Evolutionary conservation across 1,284 basidiomycete genomes (phyloP).

Genomic region (Microbotryum scabiosae): DNA sequence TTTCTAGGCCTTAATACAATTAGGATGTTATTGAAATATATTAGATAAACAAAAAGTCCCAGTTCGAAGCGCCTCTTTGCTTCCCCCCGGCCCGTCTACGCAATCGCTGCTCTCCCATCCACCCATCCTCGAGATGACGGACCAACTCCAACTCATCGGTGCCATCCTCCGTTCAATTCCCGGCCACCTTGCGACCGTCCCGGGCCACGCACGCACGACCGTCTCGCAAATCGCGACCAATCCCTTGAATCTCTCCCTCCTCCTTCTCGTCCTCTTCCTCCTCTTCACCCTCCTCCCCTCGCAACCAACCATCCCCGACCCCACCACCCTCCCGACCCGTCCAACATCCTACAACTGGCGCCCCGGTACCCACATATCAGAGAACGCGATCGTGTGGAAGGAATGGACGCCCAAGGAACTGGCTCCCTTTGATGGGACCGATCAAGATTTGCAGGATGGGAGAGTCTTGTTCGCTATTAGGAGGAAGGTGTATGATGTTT

Average conservation of each 20-base stretch:
- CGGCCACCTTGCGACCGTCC: background rate
- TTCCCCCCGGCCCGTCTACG: too few species aligned
- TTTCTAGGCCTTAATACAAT: too few species aligned
- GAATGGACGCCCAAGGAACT: slow-evolving; percentile 31
- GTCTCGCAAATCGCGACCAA: background rate
- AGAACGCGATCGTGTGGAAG: slow-evolving; percentile 27
- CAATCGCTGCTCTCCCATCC: too few species aligned
- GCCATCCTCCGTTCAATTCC: too few species aligned
- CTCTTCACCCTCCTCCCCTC: slow-evolving; percentile 23
- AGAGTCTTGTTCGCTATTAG: slow-evolving; percentile 33
- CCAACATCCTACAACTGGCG: slow-evolving; percentile 32
- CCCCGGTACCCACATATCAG: slow-evolving; percentile 16
- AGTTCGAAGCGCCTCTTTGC: too few species aligned
- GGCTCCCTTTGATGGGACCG: slow-evolving; percentile 27
- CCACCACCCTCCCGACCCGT: slow-evolving; percentile 10
- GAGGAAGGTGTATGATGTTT: slow-evolving; percentile 35
- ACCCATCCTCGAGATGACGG: too few species aligned
- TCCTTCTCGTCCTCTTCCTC: slow-evolving; percentile 18
- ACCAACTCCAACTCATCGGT: too few species aligned
- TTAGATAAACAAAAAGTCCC: too few species aligned
- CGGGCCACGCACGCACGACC: slow-evolving; percentile 1
- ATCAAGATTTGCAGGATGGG: background rate
- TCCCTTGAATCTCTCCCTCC: slow-evolving; percentile 26
- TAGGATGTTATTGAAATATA: too few species aligned
- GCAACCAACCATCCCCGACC: slow-evolving; percentile 5